A percentile compares a stretch with the other conserved stretches of the same genome.
These are phyloP conservation scores for Deuterostichococcus epilithicus DNA, from an alignment of 139 green algal genomes.

Conservation along the genomic window DNA sequence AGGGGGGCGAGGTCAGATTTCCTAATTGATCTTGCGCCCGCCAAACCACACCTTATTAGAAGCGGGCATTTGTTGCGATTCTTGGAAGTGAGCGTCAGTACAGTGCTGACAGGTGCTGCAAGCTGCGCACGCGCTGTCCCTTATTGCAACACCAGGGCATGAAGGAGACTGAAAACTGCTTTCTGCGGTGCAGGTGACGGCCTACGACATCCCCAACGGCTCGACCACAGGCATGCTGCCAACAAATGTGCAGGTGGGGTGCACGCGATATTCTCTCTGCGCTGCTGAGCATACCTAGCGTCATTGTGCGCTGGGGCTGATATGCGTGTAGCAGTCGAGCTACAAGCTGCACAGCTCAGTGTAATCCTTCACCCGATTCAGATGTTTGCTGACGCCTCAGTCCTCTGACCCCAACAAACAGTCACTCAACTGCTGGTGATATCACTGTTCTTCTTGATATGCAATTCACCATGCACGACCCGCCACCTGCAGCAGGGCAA, in stretches of 20 bases:
- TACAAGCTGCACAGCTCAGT: too few species aligned
- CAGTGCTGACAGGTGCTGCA: neutral
- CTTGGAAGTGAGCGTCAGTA: neutral
- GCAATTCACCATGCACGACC: slow-evolving; percentile 1
- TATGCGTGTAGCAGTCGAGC: too few species aligned
- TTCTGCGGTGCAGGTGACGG: slow-evolving; percentile 19
- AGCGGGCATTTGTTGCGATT: neutral
- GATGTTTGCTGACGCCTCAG: too few species aligned
- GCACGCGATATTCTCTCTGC: too few species aligned
- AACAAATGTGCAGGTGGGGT: slow-evolving; percentile 45
- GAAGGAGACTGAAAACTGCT: neutral
- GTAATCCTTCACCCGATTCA: too few species aligned
- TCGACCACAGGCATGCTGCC: slow-evolving; percentile 22
- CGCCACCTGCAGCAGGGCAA: too few species aligned
- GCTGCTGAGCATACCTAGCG: too few species aligned
- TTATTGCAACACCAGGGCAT: neutral
- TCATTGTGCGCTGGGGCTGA: too few species aligned
- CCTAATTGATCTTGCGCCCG: neutral
- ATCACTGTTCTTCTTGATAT: too few species aligned
- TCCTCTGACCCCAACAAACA: too few species aligned
- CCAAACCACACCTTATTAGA: neutral
- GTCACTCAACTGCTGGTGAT: too few species aligned
- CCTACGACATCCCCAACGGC: slow-evolving; percentile 28
- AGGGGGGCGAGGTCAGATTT: slow-evolving; percentile 13
- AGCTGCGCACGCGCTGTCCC: neutral